Percentiles rank a stretch among this genome's conserved stretches.
Conservation (phyloP, 1,284 basidiomycete species). For the Cutaneotrichosporon dermatis region DNA sequence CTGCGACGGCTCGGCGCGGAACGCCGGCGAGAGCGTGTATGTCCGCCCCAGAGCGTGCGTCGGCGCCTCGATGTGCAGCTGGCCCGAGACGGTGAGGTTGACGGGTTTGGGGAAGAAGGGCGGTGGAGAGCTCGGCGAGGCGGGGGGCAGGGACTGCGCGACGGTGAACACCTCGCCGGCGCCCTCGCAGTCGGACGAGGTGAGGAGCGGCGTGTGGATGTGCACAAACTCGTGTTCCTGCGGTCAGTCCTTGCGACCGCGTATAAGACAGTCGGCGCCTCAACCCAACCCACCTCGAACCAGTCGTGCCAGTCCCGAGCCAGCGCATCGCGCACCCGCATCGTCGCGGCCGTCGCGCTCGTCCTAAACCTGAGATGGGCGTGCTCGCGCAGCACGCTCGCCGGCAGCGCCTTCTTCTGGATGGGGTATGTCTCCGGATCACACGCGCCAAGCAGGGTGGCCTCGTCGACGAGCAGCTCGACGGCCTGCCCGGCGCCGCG, state of each 20-base stretch:
- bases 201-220: constrained; percentile 80
- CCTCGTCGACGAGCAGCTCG: constrained; percentile 64
- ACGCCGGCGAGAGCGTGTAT: constrained; percentile 86
- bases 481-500: constrained; percentile 65
- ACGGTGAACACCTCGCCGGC: constrained; percentile 89
- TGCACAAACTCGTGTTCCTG: constrained; percentile 69
- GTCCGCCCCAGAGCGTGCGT: constrained; percentile 72
- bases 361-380: constrained; percentile 80
- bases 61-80: constrained; percentile 90
- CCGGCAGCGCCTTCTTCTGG: constrained; percentile 72
- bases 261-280: too few species aligned
- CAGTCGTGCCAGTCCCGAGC: constrained; percentile 57
- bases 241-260: too few species aligned
- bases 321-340: constrained; percentile 64
- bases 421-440: constrained; percentile 81
- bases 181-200: constrained; percentile 93
- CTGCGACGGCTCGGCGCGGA: constrained; percentile 83
- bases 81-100: constrained; percentile 91
- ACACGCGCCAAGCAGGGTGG: constrained; percentile 67
- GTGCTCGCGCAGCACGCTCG: constrained; percentile 73
- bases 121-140: constrained; percentile 12
- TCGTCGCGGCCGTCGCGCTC: constrained; percentile 62
- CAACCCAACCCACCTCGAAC: constrained; percentile 53
- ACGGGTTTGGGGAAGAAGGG: constrained; percentile 53
- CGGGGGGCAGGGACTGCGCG: constrained; percentile 10